Evolutionary conservation across 495 filamentous ascomycete species (phyloP).

Genomic region (Tirmania nivea): DNA sequence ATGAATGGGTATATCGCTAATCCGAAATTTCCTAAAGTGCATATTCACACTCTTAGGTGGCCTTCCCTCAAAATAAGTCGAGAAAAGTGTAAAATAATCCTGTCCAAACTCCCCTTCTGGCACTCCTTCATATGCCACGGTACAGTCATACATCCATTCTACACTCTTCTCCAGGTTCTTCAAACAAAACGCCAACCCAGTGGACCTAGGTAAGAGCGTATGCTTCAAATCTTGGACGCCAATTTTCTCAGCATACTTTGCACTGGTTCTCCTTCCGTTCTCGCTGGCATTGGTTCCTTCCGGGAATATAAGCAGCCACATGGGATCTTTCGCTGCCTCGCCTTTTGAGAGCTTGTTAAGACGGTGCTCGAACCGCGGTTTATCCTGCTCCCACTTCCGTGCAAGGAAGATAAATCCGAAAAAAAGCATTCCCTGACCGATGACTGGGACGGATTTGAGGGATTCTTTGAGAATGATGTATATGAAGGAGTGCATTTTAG

Average conservation of each 20-base stretch:
- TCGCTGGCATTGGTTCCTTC: slow-evolving; percentile 58
- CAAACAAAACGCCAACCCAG: slow-evolving; percentile 54
- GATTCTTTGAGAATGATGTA: slow-evolving; percentile 75
- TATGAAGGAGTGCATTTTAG: slow-evolving; percentile 55
- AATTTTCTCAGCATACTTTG: slow-evolving; percentile 45
- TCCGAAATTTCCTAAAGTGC: slow-evolving; percentile 53
- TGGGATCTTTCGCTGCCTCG: slow-evolving; percentile 39
- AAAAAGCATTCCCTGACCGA: slow-evolving; percentile 64
- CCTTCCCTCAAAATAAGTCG: slow-evolving; percentile 53
- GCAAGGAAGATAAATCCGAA: slow-evolving; percentile 70
- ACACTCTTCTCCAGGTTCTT: slow-evolving; percentile 47
- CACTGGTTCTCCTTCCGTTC: slow-evolving; percentile 41
- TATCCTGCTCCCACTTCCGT: slow-evolving; percentile 60
- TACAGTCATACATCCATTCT: slow-evolving; percentile 70
- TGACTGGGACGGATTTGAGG: slow-evolving; percentile 50
- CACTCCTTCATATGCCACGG: slow-evolving; percentile 63
- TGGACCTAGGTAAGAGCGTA: slow-evolving; percentile 48
- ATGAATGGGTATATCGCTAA: slow-evolving; percentile 44
- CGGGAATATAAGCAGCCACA: slow-evolving; percentile 73
- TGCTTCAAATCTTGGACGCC: slow-evolving; percentile 46
- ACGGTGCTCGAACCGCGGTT: slow-evolving; percentile 43
- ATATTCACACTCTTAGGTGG: slow-evolving; percentile 70
- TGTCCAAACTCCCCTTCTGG: slow-evolving; percentile 53
- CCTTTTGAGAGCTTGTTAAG: slow-evolving; percentile 43
- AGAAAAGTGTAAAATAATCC: slow-evolving; percentile 48